Evolutionary conservation across 345 rosid genomes (phyloP).

Genomic region (Eucalyptus polyanthemos): DNA sequence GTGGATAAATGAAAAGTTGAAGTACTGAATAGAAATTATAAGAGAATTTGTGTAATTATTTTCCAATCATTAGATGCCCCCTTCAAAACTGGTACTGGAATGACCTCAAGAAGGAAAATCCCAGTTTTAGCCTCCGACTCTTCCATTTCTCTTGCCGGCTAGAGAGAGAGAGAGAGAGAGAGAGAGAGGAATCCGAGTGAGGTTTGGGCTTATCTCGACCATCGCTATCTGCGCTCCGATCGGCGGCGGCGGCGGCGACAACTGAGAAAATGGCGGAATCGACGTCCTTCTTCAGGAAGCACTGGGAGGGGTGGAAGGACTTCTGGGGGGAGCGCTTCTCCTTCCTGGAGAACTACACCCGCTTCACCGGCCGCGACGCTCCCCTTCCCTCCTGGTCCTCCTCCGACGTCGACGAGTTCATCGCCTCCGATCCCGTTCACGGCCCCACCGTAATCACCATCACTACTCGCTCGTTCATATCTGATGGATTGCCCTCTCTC

Average conservation of each 20-base stretch:
- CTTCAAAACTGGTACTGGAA: not conserved
- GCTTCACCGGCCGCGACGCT: constrained; percentile 37
- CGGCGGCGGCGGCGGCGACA: not conserved
- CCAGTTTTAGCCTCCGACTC: not conserved
- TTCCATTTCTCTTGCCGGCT: not conserved
- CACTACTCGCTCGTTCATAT: not conserved
- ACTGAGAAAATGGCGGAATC: not conserved
- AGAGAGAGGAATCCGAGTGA: not conserved
- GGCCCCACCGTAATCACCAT: constrained; percentile 55
- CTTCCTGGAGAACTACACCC: constrained; percentile 40
- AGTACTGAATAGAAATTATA: too few relatives aligned
- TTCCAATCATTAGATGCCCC: not conserved
- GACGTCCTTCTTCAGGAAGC: constrained; percentile 25
- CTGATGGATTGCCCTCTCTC: not conserved
- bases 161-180: not conserved
- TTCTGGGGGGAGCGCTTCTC: constrained; percentile 60
- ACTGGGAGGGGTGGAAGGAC: constrained; percentile 48
- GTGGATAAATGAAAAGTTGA: too few relatives aligned
- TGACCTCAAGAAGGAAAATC: not conserved
- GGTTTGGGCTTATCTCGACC: not conserved
- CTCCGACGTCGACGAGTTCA: constrained; percentile 72
- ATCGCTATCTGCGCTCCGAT: not conserved
- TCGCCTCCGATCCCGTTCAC: constrained; percentile 73
- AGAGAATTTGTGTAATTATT: too few relatives aligned
- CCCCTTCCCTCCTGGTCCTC: constrained; percentile 78